Conservation (phyloP, 129 eudicot species). For the Escallonia herrerae region DNA sequence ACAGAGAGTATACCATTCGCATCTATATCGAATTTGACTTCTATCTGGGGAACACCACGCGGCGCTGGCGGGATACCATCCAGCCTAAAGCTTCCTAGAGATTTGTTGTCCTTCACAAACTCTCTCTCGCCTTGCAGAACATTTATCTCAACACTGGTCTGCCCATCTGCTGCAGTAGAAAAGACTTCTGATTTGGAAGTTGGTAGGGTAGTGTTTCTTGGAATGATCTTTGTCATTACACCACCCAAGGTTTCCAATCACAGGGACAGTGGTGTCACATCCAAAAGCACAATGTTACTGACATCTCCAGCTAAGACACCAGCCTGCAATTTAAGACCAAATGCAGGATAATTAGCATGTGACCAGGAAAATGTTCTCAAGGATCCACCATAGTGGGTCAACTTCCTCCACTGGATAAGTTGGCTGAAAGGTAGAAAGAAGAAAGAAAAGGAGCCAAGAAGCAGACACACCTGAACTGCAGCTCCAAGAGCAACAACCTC, state of each 20-base stretch:
- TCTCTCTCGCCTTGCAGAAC: conserved; percentile 90
- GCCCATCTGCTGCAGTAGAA: conserved; percentile 91
- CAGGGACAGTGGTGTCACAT: conserved; percentile 76
- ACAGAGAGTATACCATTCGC: conserved; percentile 89
- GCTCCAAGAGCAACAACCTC: conserved; percentile 98
- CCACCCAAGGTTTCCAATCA: conserved; percentile 87
- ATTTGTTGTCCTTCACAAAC: conserved; percentile 77
- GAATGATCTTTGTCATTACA: conserved; percentile 86
- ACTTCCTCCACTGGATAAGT: background rate
- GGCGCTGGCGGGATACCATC: conserved; percentile 94
- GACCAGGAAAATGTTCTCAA: too few relatives aligned
- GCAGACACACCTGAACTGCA: conserved; percentile 63
- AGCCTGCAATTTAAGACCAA: conserved; percentile 34
- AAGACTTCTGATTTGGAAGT: conserved; percentile 86
- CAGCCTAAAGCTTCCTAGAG: conserved; percentile 72
- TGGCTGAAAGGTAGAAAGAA: background rate
- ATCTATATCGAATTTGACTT: conserved; percentile 85
- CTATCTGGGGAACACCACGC: conserved; percentile 87
- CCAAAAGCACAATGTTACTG: conserved; percentile 71
- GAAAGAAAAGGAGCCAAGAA: background rate
- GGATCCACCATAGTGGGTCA: too few relatives aligned
- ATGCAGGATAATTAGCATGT: background rate
- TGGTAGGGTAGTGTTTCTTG: conserved; percentile 75
- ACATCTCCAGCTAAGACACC: conserved; percentile 90
- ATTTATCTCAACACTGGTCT: conserved; percentile 77